Evolutionary conservation across 768 basidiomycete species (phyloP).

Genomic region (Pisolithus orientalis): DNA sequence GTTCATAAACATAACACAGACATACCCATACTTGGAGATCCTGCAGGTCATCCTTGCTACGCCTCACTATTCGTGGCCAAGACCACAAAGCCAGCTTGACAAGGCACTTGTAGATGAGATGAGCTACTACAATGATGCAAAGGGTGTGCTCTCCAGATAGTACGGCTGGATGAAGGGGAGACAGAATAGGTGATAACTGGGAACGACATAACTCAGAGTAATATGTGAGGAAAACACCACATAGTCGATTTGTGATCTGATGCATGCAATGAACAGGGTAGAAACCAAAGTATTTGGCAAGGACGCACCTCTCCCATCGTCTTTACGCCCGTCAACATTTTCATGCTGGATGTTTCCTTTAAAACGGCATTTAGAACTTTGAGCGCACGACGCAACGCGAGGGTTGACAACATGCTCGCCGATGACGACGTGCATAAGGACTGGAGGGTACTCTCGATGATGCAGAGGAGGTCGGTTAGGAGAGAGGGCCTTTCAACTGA

Average conservation of each 20-base stretch:
- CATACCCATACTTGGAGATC: conserved; percentile 51
- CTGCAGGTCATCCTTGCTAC: conserved; percentile 36
- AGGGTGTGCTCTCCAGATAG: conserved; percentile 33
- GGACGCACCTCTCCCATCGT: conserved; percentile 54
- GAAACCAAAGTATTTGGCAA: neutral
- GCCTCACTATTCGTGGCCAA: conserved; percentile 48
- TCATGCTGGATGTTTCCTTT: conserved; percentile 65
- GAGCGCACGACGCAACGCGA: conserved; percentile 55
- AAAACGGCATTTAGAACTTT: conserved; percentile 58
- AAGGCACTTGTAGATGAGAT: conserved; percentile 72
- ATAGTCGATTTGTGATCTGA: conserved; percentile 32
- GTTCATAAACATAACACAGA: conserved; percentile 3
- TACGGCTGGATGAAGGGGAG: conserved; percentile 27
- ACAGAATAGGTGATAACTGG: conserved; percentile 35
- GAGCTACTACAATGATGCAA: conserved; percentile 49
- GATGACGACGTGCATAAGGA: conserved; percentile 38
- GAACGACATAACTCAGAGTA: conserved; percentile 40
- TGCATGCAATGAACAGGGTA: neutral
- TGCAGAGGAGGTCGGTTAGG: conserved; percentile 38
- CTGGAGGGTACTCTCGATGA: conserved; percentile 50
- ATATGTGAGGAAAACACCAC: conserved; percentile 49
- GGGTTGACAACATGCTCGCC: conserved; percentile 37
- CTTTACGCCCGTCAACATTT: conserved; percentile 63
- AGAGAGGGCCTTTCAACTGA: conserved; percentile 16
- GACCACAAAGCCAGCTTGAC: conserved; percentile 66